A percentile compares a stretch with the other conserved stretches of the same genome.
Conservation (phyloP, 768 basidiomycete genomes). For the Xerocomellus dryophilus region DNA sequence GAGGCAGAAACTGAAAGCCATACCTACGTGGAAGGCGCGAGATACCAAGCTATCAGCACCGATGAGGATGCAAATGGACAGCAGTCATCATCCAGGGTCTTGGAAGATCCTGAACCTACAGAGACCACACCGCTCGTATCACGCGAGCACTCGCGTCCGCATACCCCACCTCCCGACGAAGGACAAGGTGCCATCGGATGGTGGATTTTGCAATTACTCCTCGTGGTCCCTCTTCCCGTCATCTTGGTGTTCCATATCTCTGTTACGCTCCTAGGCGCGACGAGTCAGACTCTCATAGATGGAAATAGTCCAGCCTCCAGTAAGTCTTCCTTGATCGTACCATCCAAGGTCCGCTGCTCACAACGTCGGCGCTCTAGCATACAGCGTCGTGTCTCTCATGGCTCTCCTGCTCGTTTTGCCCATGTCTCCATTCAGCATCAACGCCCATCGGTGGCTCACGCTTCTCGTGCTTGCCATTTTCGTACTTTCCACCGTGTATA, state of each 20-base stretch:
- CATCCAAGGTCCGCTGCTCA: background rate
- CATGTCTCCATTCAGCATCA: constrained; percentile 61
- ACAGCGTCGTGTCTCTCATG: constrained; percentile 43
- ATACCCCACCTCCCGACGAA: constrained; percentile 2
- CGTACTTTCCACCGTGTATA: constrained; percentile 41
- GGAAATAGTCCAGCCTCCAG: constrained; percentile 50
- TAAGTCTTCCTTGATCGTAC: constrained; percentile 31
- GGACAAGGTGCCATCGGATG: constrained; percentile 33
- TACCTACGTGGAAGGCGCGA: constrained; percentile 14
- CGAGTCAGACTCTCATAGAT: constrained; percentile 60
- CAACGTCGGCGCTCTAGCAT: constrained; percentile 40
- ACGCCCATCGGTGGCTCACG: constrained; percentile 41
- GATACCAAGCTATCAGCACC: constrained; percentile 27
- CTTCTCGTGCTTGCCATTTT: constrained; percentile 40
- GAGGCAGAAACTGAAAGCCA: constrained; percentile 6
- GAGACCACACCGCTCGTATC: constrained; percentile 57
- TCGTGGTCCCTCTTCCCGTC: constrained; percentile 52
- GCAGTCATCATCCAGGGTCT: constrained; percentile 17
- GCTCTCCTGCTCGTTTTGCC: constrained; percentile 55
- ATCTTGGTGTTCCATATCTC: constrained; percentile 52
- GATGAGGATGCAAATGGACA: constrained; percentile 19
- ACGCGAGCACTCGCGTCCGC: constrained; percentile 23
- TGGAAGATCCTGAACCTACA: constrained; percentile 43
- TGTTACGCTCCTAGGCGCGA: constrained; percentile 43
- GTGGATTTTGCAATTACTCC: constrained; percentile 61